phyloP scores from a whole-genome alignment of 805 yeast genomes.

The Hanseniaspora nectarophila region DNA sequence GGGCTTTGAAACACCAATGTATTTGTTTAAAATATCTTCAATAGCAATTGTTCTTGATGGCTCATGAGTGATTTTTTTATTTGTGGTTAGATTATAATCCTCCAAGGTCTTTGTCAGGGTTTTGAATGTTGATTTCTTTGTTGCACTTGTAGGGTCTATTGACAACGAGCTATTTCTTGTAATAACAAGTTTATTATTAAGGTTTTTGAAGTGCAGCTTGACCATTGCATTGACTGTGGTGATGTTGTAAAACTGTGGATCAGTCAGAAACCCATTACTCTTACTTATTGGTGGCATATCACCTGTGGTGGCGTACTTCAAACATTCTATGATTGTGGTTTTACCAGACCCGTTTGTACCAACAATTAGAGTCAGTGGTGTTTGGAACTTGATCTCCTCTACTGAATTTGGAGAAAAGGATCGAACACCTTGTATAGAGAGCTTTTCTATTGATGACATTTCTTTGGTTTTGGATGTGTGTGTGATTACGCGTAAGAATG shows the following conservation, averaged over 20 bases:
- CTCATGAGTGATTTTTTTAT: slow-evolving; percentile 60
- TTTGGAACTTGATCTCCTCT: slow-evolving; percentile 79
- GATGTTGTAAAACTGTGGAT: slow-evolving; percentile 69
- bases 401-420: slow-evolving; percentile 78
- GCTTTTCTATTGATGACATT: slow-evolving; percentile 40
- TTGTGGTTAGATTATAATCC: slow-evolving; percentile 56
- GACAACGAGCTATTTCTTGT: slow-evolving; percentile 73
- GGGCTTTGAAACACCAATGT: slow-evolving; percentile 78
- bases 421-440: slow-evolving; percentile 76
- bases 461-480: background rate
- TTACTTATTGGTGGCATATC: slow-evolving; percentile 89
- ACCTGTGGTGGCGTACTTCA: slow-evolving; percentile 89
- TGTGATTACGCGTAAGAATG: background rate
- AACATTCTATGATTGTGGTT: slow-evolving; percentile 88
- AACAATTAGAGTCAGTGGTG: slow-evolving; percentile 83
- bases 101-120: slow-evolving; percentile 74
- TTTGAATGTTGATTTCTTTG: slow-evolving; percentile 53
- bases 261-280: slow-evolving; percentile 93
- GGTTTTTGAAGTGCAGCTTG: slow-evolving; percentile 52
- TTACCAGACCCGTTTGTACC: slow-evolving; percentile 96
- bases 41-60: slow-evolving; percentile 76
- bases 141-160: slow-evolving; percentile 45
- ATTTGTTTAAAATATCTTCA: slow-evolving; percentile 67
- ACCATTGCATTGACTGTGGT: slow-evolving; percentile 79
- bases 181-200: slow-evolving; percentile 51